Evolutionary conservation across 495 filamentous ascomycete genomes (phyloP).

Genomic region (Penicillium subrubescens): DNA sequence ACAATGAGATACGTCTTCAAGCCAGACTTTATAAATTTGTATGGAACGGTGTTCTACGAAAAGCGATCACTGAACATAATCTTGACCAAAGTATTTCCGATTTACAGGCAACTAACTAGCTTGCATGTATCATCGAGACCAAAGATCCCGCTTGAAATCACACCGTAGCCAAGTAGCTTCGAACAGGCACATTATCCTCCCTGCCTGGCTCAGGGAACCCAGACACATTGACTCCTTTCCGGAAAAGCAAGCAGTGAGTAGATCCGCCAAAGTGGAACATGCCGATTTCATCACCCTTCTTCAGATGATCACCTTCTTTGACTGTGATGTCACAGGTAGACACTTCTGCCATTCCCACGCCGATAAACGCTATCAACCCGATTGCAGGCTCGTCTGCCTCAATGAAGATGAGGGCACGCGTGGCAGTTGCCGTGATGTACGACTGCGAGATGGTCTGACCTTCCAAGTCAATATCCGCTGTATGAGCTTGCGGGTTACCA

Average conservation of each 20-base stretch:
- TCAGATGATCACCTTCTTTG: slow-evolving; percentile 57
- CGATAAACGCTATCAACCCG: slow-evolving; percentile 66
- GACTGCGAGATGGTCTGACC: slow-evolving; percentile 65
- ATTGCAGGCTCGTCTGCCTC: slow-evolving; percentile 67
- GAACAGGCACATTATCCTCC: slow-evolving; percentile 59
- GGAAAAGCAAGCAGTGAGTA: slow-evolving; percentile 64
- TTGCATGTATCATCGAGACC: background rate
- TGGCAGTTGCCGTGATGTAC: slow-evolving; percentile 60
- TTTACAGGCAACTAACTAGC: background rate
- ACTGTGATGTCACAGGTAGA: slow-evolving; percentile 69
- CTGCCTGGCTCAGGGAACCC: slow-evolving; percentile 53
- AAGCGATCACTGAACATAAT: background rate
- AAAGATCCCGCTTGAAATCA: background rate
- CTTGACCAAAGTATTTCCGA: background rate
- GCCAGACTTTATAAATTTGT: no score
- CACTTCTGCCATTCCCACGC: slow-evolving; percentile 72
- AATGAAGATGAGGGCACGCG: slow-evolving; percentile 67
- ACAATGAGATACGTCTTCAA: no score
- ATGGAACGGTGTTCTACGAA: background rate
- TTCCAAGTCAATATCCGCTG: slow-evolving; percentile 56
- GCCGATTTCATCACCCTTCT: slow-evolving; percentile 67
- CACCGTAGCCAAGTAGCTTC: slow-evolving; percentile 45
- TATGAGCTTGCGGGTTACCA: slow-evolving; percentile 40
- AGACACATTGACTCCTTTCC: slow-evolving; percentile 31
- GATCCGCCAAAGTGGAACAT: slow-evolving; percentile 79